Evolutionary conservation across 1,139 yeast species (phyloP).

Genomic region (Nematodospora anomalae): DNA sequence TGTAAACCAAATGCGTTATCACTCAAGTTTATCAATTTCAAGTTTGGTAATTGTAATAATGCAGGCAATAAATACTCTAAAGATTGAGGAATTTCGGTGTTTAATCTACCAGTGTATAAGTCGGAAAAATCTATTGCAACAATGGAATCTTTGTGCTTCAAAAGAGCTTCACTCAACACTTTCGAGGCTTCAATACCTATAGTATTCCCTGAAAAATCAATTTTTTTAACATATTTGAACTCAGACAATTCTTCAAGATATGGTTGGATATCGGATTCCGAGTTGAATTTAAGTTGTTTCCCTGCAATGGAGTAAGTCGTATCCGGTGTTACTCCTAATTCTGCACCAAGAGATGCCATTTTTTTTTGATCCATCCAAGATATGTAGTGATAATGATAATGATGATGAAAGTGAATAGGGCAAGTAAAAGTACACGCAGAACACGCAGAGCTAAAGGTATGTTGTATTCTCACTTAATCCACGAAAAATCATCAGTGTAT

Average conservation of each 20-base stretch:
- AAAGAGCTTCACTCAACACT: constrained; percentile 63
- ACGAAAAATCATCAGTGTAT: too few relatives aligned
- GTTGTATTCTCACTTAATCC: too few relatives aligned
- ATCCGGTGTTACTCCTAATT: constrained; percentile 31
- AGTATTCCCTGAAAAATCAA: constrained; percentile 91
- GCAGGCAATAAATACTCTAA: constrained; percentile 72
- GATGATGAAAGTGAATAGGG: neutral
- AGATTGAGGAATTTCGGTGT: constrained; percentile 90
- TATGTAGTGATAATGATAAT: neutral
- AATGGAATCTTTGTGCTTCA: constrained; percentile 48
- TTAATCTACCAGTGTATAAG: constrained; percentile 89
- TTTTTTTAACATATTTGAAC: constrained; percentile 44
- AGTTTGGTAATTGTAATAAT: constrained; percentile 63
- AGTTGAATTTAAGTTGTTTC: constrained; percentile 73
- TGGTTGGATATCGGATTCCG: constrained; percentile 70
- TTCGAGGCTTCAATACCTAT: constrained; percentile 88
- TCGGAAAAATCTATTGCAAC: constrained; percentile 82
- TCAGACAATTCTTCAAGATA: constrained; percentile 54
- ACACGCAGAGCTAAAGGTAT: neutral
- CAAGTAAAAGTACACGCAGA: neutral
- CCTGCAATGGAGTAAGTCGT: constrained; percentile 64
- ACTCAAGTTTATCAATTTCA: constrained; percentile 76
- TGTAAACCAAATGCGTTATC: constrained; percentile 97
- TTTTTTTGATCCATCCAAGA: too few relatives aligned
- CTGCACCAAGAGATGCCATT: constrained; percentile 28